Evolutionary conservation across 208 protist genomes (phyloP).

Genomic region (Naegleria lovaniensis): DNA sequence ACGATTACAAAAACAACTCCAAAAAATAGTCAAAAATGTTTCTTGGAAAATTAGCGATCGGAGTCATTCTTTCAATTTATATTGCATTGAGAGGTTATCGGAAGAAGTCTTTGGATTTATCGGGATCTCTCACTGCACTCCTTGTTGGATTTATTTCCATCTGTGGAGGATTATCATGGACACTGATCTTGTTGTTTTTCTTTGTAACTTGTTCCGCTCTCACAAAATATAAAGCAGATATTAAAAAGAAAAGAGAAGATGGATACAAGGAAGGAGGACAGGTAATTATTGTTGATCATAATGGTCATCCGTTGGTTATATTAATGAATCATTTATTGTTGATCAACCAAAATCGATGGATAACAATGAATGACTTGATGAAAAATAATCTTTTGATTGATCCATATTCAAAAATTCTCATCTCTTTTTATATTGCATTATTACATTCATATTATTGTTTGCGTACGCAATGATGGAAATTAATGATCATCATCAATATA

Average conservation of each 20-base stretch:
- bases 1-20: too few relatives aligned
- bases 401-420: background rate
- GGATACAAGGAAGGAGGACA: background rate
- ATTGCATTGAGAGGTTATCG: background rate
- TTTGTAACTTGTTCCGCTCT: background rate
- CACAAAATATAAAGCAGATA: conserved; percentile 22
- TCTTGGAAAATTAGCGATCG: background rate
- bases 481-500: background rate
- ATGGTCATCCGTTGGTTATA: too few relatives aligned
- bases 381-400: too few relatives aligned
- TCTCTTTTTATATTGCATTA: too few relatives aligned
- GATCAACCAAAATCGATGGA: too few relatives aligned
- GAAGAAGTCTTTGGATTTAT: background rate
- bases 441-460: too few relatives aligned
- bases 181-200: background rate
- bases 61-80: background rate
- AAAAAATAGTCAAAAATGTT: too few relatives aligned
- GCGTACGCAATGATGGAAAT: too few relatives aligned
- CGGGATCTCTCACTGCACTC: background rate
- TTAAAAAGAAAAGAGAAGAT: conserved; percentile 23
- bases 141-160: conserved; percentile 7
- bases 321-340: too few relatives aligned
- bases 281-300: background rate
- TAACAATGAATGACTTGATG: too few relatives aligned
- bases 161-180: background rate